Base-by-base conservation (phyloP, 1,284 basidiomycete species). In the Sanghuangporus weigelae region DNA sequence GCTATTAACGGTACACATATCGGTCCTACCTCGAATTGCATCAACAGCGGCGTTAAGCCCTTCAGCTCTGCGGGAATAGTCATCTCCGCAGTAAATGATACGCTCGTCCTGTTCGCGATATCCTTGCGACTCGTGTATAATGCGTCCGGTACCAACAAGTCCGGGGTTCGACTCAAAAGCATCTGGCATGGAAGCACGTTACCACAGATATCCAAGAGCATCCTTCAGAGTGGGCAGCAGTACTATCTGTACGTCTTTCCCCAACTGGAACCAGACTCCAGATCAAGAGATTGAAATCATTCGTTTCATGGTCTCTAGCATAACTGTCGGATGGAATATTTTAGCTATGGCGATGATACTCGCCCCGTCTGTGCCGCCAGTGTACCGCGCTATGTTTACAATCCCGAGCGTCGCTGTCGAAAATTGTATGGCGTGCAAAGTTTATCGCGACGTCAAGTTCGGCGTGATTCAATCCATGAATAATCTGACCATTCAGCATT, bases 201-300 rank as follows among this genome's bases (percentile, higher is more conserved):
- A 0, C 72, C 73, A 7, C 55, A 63, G 3, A 67, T 75, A 48
- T 73, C 73, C 1, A 68, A 68, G 23, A 68, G 68, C 6, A 49
- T 76, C 10, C 62, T 76, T n/a, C 68, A 70, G 42, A 68, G 70
- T 53, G 73, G 74, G 7, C 73, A 75, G 66, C 60, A 69, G 19
- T 76, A 74, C 62, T 75, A 74, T 57, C 50, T 74, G 75, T 75
- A 54, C 64, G 73, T 67, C 12, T 11, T 35, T 26, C 16, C 23
- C 49, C 23, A 19, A 26, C 23, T 31, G 1, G 26, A 31, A 4
- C 26, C 26, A 3, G 38, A 12, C 53, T 38, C 42, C 35, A 38
- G n/a, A 12, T 11, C 7, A 21, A 21, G 26, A 21, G 35, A 12
- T 62, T 42, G 31, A 26, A 39, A 12, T 63, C 19, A 26, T 31